Base-by-base conservation (phyloP, 192 early-diverging fungal genomes). In the Funneliformis mosseae region DNA sequence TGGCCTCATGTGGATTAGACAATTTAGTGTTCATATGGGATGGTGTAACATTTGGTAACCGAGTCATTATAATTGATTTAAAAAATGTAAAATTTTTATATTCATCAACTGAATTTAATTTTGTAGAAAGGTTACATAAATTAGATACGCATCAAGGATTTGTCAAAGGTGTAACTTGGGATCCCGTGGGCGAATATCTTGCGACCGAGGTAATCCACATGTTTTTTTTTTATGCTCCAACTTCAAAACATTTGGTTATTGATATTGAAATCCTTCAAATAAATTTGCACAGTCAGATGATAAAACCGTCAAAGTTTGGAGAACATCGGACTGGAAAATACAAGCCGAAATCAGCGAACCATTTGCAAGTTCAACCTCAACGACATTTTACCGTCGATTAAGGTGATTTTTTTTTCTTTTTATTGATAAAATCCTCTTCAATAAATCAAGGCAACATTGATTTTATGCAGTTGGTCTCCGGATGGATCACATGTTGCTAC, bases 91-190 rank as follows among this genome's bases (percentile, higher is more conserved):
- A n/a, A n/a, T n/a, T n/a, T n/a, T n/a, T n/a, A n/a, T n/a, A n/a
- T n/a, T n/a, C 4, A 64, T 64, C 10, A 2, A 70, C 42, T 41
- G 18, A 21, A 21, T 33, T 50, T 45, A n/a, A 45, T 43, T 42
- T 62, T 42, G 16, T 79, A 89, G 91, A 92, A 33, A 85, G 87
- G 9, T 74, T 97, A 27, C 87, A 87, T 5, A 91, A 87, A 64
- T 81, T 97, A 33, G 87, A 91, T 62, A 87, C 86, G 28, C 96
- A 97, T 75, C 72, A 84, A 33, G 96, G 94, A 55, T 97, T 98
- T 85, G 98, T 99, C 27, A 99, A 99, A 85, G 98, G 98, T 16
- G 81, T 99, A 8, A 91, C 96, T 1, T 99, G 96, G 90, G 98
- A 99, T 84, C 98, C 98, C 7, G 94, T 94, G 3, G 97, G 97